Percentiles rank a stretch among this genome's conserved stretches.
Conservation (phyloP, 2,329 filamentous ascomycete genomes). For the Fusarium domesticum region DNA sequence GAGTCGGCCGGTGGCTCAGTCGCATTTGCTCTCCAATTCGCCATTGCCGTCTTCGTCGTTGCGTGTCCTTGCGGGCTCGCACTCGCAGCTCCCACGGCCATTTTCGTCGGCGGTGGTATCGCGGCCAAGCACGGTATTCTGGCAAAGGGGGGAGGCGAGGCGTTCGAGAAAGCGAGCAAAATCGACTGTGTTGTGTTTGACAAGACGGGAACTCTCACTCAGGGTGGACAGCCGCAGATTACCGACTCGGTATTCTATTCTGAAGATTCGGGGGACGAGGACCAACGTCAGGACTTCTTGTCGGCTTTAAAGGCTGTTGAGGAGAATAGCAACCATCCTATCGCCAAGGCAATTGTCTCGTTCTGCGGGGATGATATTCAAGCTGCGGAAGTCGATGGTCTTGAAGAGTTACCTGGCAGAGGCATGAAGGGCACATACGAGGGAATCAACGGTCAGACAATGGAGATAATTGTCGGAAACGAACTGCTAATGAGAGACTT, state of each 20-base stretch:
- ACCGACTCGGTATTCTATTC: slow-evolving; percentile 50
- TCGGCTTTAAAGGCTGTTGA: slow-evolving; percentile 61
- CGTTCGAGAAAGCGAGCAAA: slow-evolving; percentile 78
- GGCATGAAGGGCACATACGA: slow-evolving; percentile 57
- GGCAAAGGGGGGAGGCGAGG: slow-evolving; percentile 80
- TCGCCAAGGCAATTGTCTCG: slow-evolving; percentile 66
- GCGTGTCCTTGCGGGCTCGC: slow-evolving; percentile 83
- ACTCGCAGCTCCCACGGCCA: slow-evolving; percentile 79
- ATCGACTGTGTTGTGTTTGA: slow-evolving; percentile 81
- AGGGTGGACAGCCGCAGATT: slow-evolving; percentile 68
- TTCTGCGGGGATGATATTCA: slow-evolving; percentile 51
- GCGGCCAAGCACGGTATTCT: slow-evolving; percentile 78
- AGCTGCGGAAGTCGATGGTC: slow-evolving; percentile 36
- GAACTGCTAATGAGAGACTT: slow-evolving; percentile 62
- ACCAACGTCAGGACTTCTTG: slow-evolving; percentile 39
- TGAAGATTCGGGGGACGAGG: slow-evolving; percentile 21
- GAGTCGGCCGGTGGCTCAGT: slow-evolving; percentile 62
- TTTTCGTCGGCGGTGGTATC: slow-evolving; percentile 78
- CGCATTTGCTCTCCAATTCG: slow-evolving; percentile 74
- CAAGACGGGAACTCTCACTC: slow-evolving; percentile 81
- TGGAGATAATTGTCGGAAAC: slow-evolving; percentile 67
- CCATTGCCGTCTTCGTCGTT: slow-evolving; percentile 83
- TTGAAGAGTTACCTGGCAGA: slow-evolving; percentile 69
- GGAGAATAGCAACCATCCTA: slow-evolving; percentile 69
- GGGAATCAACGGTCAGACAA: slow-evolving; percentile 19